Conservation (phyloP, 2,329 filamentous ascomycete species). For the Dothistroma pini region DNA sequence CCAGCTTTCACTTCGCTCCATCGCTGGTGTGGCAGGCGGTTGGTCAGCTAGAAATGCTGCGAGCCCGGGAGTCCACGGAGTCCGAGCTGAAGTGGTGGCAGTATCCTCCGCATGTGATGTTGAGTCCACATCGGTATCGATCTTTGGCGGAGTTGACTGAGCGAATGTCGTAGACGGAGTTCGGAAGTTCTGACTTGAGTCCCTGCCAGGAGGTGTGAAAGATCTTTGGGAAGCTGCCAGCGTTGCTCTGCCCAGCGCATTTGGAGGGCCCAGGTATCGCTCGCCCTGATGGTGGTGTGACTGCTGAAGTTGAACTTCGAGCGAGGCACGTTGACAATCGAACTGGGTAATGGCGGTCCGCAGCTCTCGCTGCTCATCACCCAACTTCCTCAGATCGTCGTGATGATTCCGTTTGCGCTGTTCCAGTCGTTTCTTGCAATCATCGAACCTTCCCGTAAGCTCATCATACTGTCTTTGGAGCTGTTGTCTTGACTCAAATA, state of each 20-base stretch:
- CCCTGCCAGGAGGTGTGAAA: not conserved
- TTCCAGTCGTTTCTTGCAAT: not conserved
- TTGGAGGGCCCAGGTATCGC: not conserved
- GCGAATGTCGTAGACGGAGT: not conserved
- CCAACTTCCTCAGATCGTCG: not conserved
- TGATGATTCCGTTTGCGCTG: not conserved
- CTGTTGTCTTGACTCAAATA: not conserved
- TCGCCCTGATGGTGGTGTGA: not conserved
- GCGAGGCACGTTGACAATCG: not conserved
- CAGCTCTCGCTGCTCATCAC: not conserved
- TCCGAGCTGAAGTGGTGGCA: not conserved
- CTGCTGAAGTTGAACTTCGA: not conserved
- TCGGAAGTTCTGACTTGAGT: not conserved
- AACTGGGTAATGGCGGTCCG: not conserved
- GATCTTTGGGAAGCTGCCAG: not conserved
- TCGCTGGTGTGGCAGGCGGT: not conserved
- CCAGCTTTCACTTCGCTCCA: not conserved
- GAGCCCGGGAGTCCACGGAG: not conserved
- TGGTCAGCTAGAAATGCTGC: not conserved
- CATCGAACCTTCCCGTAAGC: not conserved
- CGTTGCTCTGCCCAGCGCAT: not conserved
- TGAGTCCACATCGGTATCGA: not conserved
- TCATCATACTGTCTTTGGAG: not conserved
- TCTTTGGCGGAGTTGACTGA: not conserved
- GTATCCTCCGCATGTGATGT: not conserved